Base-by-base conservation (phyloP, 2,329 filamentous ascomycete genomes). In the Boeremia lycopersici region DNA sequence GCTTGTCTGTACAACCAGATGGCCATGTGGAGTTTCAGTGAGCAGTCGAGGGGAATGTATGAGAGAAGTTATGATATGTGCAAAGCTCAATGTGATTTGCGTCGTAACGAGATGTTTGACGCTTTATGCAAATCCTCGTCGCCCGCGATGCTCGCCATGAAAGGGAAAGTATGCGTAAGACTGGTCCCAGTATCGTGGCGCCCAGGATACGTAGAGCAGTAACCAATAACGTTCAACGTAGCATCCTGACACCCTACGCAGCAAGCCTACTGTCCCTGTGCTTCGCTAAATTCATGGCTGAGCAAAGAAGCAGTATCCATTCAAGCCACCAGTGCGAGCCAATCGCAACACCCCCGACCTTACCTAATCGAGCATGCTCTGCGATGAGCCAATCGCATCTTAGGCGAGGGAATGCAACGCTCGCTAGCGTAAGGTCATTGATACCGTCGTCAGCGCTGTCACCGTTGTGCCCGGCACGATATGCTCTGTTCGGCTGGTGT, bases 1-100 rank as follows among this genome's bases (percentile, higher is more conserved):
- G 71, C 50, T 38, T 71, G 62, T 53, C 60, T 71, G 61, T 55
- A 72, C 1, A 72, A 58, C 47, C 43, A 52, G 43, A 56, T 51
- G n/a, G 53, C 43, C 53, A 56, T 56, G 47, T 38, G 29, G 13
- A 35, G 9, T 30, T 8, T 28, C 19, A 13, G 12, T n/a, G 2
- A 23, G 17, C 13, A 5, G 6, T 33, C 6, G 25, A 26, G 31
- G 23, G 13, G 2, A 4, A 3, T n/a, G 8, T 8, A 4, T 11
- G 17, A 25, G 2, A 15, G 5, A 25, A 23, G 26, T 38, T 3
- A 12, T 25, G 23, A 11, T 26, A 26, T 10, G 7, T 4, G 12
- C 13, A 10, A 31, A 12, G 15, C 6, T 7, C 9, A 13, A 4
- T 34, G 12, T 39, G 13, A 13, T 9, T 28, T 13, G 5, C 8